A percentile compares a stretch with the other conserved stretches of the same genome.
Conservation (phyloP, 139 green algal species). For the Chlamydomonas asymmetrica region DNA sequence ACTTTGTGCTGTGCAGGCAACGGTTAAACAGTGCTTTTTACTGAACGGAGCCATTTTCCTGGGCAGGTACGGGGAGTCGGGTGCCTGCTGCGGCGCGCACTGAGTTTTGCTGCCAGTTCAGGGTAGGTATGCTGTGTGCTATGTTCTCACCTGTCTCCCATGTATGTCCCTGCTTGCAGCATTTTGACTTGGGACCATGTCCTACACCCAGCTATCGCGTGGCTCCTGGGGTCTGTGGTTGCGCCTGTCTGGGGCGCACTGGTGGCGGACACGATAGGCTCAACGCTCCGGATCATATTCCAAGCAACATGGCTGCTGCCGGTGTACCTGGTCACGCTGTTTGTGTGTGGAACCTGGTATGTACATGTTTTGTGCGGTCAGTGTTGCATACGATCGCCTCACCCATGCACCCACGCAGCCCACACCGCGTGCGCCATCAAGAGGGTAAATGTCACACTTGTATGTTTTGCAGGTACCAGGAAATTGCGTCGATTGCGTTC, state of each 20-base stretch:
- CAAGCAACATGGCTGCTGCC: slow-evolving; percentile 74
- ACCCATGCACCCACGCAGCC: no score
- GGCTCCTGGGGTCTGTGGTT: slow-evolving; percentile 45
- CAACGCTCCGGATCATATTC: slow-evolving; percentile 38
- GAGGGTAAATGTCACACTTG: no score
- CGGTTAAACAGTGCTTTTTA: slow-evolving; percentile 52
- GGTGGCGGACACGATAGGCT: neutral
- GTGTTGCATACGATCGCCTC: no score
- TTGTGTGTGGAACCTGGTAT: no score
- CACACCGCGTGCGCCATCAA: no score
- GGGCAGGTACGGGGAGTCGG: slow-evolving; percentile 59
- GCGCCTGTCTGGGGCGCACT: slow-evolving; percentile 8
- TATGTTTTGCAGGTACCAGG: slow-evolving; percentile 62
- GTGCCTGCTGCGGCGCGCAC: neutral
- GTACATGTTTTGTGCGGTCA: no score
- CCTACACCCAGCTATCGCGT: slow-evolving; percentile 35
- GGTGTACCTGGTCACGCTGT: slow-evolving; percentile 65
- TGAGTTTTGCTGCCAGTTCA: neutral
- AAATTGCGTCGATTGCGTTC: slow-evolving; percentile 54
- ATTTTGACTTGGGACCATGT: slow-evolving; percentile 48
- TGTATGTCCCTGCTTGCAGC: slow-evolving; percentile 36
- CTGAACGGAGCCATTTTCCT: slow-evolving; percentile 70
- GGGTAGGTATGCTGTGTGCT: no score
- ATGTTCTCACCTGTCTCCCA: no score
- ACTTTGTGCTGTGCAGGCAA: slow-evolving; percentile 46